Percentiles rank a stretch among this genome's conserved stretches.
Evolutionary conservation across 257 asterid species (phyloP).

Genomic region (Gentiana straminea): DNA sequence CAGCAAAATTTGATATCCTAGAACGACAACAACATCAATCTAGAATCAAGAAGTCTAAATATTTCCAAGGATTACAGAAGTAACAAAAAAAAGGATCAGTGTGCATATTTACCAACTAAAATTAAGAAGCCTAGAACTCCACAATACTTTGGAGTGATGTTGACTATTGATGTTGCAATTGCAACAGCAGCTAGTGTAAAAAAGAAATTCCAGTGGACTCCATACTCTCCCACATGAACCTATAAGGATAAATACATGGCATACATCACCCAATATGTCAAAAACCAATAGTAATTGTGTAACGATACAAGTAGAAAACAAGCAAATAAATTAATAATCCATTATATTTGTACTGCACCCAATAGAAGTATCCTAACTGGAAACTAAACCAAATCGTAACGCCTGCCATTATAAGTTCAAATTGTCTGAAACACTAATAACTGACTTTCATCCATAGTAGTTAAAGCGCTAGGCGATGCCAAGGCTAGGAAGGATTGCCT

Average conservation of each 20-base stretch:
- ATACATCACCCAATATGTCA: not conserved
- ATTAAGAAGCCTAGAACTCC: constrained; percentile 60
- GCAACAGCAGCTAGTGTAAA: constrained; percentile 93
- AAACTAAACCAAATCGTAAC: too few relatives aligned
- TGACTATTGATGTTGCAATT: constrained; percentile 54
- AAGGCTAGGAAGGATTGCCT: too few relatives aligned
- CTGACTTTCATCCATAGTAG: not conserved
- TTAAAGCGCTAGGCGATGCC: too few relatives aligned
- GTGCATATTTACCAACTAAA: constrained; percentile 49
- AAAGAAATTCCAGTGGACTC: constrained; percentile 98
- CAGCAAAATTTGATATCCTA: constrained; percentile 60
- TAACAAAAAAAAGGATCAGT: constrained; percentile 5
- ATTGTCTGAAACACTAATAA: too few relatives aligned
- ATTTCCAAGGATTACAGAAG: constrained; percentile 2
- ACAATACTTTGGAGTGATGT: constrained; percentile 49
- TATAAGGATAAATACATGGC: constrained; percentile 15
- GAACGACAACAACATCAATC: constrained; percentile 17
- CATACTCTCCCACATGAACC: constrained; percentile 97
- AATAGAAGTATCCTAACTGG: not conserved
- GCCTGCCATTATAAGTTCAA: too few relatives aligned
- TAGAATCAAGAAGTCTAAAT: constrained; percentile 11
- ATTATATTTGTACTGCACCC: not conserved
- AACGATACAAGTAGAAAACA: not conserved
- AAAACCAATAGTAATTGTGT: not conserved
- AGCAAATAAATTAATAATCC: not conserved